A percentile compares a stretch with the other conserved stretches of the same genome.
Evolutionary conservation across 805 yeast genomes (phyloP).

Genomic region (Ogataea kodamae): DNA sequence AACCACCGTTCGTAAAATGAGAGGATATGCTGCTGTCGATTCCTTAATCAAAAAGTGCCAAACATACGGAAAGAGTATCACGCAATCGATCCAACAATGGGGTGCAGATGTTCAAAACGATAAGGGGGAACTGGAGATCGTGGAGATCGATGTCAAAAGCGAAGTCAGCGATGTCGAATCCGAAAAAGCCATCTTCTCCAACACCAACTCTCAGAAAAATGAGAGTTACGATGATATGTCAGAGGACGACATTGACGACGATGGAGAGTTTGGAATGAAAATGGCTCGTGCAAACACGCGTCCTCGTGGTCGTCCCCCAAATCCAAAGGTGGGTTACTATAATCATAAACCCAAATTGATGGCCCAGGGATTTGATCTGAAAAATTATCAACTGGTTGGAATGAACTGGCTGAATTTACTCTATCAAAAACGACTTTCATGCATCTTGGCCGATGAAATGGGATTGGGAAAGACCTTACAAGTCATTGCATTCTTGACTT

Average conservation of each 20-base stretch:
- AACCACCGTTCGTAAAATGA: conserved; percentile 62
- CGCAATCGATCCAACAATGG: conserved; percentile 77
- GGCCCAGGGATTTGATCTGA: conserved; percentile 61
- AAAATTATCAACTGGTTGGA: conserved; percentile 95
- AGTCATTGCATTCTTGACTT: conserved; percentile 87
- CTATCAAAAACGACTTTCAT: conserved; percentile 74
- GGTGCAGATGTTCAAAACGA: conserved; percentile 73
- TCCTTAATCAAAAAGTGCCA: conserved; percentile 84
- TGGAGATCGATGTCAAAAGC: conserved; percentile 41
- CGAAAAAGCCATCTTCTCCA: conserved; percentile 17
- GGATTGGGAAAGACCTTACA: conserved; percentile 97
- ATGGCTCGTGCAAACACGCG: conserved; percentile 5
- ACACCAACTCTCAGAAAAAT: conserved; percentile 30
- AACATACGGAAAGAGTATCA: conserved; percentile 65
- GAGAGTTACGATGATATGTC: conserved; percentile 16
- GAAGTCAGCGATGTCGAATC: conserved; percentile 39
- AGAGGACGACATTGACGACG: conserved; percentile 20
- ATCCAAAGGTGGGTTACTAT: conserved; percentile 41
- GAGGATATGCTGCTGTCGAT: conserved; percentile 93
- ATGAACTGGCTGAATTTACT: conserved; percentile 85
- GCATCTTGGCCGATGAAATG: conserved; percentile 98
- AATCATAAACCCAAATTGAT: conserved; percentile 69
- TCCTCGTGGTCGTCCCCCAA: conserved; percentile 20
- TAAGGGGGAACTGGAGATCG: conserved; percentile 62
- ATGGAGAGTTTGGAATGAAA: conserved; percentile 19